phyloP scores from a whole-genome alignment of 345 rosid species.

The Brassica carinata region DNA sequence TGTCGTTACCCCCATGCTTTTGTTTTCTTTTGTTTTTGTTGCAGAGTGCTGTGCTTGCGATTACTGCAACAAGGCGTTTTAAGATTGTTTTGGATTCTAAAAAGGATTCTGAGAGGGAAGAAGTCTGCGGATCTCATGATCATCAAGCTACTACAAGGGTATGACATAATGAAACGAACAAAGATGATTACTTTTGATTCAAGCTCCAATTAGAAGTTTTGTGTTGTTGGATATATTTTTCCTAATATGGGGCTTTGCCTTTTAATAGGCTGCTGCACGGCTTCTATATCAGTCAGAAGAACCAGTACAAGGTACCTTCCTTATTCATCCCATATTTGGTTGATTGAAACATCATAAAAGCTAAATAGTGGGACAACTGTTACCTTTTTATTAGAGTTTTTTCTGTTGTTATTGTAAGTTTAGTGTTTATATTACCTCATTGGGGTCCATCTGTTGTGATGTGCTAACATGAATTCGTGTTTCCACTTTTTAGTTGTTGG shows the following conservation, averaged over 20 bases:
- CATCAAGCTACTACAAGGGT: background rate
- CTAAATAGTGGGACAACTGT: background rate
- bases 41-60: background rate
- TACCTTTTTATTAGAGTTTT: background rate
- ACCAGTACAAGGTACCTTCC: background rate
- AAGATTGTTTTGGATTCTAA: background rate
- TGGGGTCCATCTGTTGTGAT: background rate
- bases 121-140: background rate
- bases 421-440: background rate
- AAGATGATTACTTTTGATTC: background rate
- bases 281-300: background rate
- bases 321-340: background rate
- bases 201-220: background rate
- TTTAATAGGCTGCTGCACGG: background rate
- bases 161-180: background rate
- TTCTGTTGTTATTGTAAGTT: background rate
- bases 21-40: background rate
- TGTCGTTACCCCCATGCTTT: background rate
- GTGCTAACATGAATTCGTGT: background rate
- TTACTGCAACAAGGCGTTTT: background rate
- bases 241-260: background rate
- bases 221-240: background rate
- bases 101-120: background rate
- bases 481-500: background rate
- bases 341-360: background rate